These are phyloP conservation scores for Vishniacozyma victoriae DNA, from an alignment of 768 basidiomycete genomes.

Conservation along the genomic window DNA sequence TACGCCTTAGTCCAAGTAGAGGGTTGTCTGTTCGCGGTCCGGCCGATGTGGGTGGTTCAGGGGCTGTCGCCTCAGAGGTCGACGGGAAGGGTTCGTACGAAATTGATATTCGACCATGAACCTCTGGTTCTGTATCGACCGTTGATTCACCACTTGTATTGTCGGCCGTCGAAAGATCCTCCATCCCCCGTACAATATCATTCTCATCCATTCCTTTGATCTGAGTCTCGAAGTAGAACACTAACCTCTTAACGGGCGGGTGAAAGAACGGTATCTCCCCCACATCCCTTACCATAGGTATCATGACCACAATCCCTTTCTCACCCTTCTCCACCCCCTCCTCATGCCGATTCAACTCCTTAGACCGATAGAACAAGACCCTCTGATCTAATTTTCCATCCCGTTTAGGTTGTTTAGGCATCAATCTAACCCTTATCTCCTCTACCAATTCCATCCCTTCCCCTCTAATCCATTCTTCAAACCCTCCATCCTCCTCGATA, in stretches of 20 bases:
- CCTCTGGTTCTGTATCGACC: neutral
- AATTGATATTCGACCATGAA: constrained; percentile 18
- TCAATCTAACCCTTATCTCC: constrained; percentile 61
- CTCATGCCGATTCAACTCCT: constrained; percentile 1
- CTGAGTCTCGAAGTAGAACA: constrained; percentile 55
- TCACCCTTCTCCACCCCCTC: constrained; percentile 18
- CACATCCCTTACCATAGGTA: constrained; percentile 48
- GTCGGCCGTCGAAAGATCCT: neutral
- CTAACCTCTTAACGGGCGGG: constrained; percentile 70
- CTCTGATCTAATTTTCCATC: constrained; percentile 70
- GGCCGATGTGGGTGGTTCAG: neutral
- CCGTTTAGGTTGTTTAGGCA: constrained; percentile 71
- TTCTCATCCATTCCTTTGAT: constrained; percentile 1
- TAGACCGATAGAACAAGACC: constrained; percentile 62
- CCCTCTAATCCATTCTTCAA: too few species aligned
- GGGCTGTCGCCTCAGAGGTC: neutral
- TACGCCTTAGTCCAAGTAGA: constrained; percentile 3
- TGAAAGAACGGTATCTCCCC: constrained; percentile 77
- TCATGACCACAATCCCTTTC: constrained; percentile 44
- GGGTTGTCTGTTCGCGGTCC: too few species aligned
- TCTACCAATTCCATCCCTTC: constrained; percentile 51
- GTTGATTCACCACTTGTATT: neutral
- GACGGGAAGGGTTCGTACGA: constrained; percentile 19
- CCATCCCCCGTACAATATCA: neutral
- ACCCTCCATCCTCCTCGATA: constrained; percentile 29